These are phyloP conservation scores for Whalleya microplaca DNA, from an alignment of 2,329 filamentous ascomycete species.

Conservation along the genomic window DNA sequence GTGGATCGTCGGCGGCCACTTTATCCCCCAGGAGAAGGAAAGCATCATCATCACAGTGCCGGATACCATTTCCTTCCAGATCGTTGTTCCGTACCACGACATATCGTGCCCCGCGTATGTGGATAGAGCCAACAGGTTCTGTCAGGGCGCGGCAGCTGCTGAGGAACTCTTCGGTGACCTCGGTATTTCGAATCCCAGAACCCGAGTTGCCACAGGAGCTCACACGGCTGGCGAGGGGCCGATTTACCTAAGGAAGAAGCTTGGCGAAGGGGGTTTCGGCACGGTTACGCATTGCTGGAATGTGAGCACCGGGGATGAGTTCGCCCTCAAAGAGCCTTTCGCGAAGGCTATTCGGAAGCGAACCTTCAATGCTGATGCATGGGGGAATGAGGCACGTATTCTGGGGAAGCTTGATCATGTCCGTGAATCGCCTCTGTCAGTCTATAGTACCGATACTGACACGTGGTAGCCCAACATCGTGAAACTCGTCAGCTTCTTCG, in stretches of 20 bases:
- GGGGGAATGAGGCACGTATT: too few relatives aligned
- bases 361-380: too few relatives aligned
- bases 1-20: slow-evolving; percentile 30
- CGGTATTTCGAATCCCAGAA: not conserved
- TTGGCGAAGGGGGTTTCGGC: slow-evolving; percentile 17
- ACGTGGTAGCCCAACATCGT: not conserved
- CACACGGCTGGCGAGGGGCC: slow-evolving; percentile 1
- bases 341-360: not conserved
- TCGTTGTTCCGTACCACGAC: not conserved
- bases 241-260: slow-evolving; percentile 12
- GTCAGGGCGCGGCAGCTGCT: slow-evolving; percentile 12
- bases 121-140: slow-evolving; percentile 23
- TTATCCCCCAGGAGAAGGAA: slow-evolving; percentile 1
- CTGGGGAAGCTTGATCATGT: too few relatives aligned
- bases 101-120: slow-evolving; percentile 20
- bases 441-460: too few relatives aligned
- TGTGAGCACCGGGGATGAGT: slow-evolving; percentile 27
- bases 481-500: not conserved
- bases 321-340: slow-evolving; percentile 30
- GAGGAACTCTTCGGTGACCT: slow-evolving; percentile 2
- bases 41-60: not conserved
- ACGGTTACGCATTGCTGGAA: slow-evolving; percentile 27
- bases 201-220: not conserved
- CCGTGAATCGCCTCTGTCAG: too few relatives aligned
- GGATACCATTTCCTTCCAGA: not conserved